phyloP scores from a whole-genome alignment of 1,284 basidiomycete genomes.

The Tylopilus sp. region DNA sequence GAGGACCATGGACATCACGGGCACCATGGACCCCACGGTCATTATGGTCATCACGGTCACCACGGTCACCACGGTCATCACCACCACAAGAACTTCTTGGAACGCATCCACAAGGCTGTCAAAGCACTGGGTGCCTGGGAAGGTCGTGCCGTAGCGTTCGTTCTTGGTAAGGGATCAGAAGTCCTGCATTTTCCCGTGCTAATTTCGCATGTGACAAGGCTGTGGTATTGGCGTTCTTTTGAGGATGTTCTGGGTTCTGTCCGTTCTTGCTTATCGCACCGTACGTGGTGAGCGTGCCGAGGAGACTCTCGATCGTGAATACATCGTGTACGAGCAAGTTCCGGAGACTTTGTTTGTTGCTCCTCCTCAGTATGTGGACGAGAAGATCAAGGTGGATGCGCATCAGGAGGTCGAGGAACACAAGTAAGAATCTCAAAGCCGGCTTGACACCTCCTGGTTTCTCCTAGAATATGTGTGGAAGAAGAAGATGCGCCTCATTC shows the following conservation, averaged over 20 bases:
- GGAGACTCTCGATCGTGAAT: slow-evolving; percentile 32
- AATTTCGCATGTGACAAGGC: slow-evolving; percentile 39
- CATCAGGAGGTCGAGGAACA: slow-evolving; percentile 10
- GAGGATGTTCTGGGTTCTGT: slow-evolving; percentile 71
- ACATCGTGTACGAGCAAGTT: slow-evolving; percentile 36
- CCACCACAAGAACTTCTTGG: slow-evolving; percentile 44
- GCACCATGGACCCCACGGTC: slow-evolving; percentile 17
- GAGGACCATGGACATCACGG: slow-evolving; percentile 25
- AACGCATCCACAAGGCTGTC: slow-evolving; percentile 59
- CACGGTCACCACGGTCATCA: slow-evolving; percentile 24
- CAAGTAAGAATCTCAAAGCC: slow-evolving; percentile 16
- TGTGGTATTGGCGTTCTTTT: slow-evolving; percentile 76
- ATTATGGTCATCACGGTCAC: too few species aligned
- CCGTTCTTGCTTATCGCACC: slow-evolving; percentile 54
- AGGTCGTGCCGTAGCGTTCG: slow-evolving; percentile 72
- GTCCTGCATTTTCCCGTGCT: background rate
- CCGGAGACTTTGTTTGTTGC: slow-evolving; percentile 39
- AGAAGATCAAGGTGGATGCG: slow-evolving; percentile 38
- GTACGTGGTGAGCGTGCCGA: slow-evolving; percentile 44
- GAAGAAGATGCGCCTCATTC: background rate
- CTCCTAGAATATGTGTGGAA: background rate
- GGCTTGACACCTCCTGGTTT: background rate
- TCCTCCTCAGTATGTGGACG: slow-evolving; percentile 52
- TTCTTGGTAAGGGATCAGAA: slow-evolving; percentile 53
- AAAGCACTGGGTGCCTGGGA: slow-evolving; percentile 76